phyloP scores from a whole-genome alignment of 345 rosid species.

The Stellera chamaejasme region DNA sequence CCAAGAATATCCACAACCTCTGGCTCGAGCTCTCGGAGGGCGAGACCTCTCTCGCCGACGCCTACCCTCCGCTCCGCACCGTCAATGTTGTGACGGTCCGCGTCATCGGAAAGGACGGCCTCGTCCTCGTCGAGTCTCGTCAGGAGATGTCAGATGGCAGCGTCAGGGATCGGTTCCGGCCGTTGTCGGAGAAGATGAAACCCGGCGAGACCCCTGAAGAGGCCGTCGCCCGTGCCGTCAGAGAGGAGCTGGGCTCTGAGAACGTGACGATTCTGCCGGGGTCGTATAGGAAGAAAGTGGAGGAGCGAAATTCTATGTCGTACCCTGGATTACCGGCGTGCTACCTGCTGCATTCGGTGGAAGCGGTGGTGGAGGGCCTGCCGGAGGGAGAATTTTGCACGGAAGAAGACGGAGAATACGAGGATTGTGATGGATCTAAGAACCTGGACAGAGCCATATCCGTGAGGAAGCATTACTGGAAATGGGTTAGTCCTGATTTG shows the following conservation, averaged over 20 bases:
- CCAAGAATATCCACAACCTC: slow-evolving; percentile 94
- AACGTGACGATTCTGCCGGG: slow-evolving; percentile 44
- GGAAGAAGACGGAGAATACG: slow-evolving; percentile 58
- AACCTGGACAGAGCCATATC: slow-evolving; percentile 50
- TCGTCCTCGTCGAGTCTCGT: slow-evolving; percentile 52
- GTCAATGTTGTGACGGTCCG: slow-evolving; percentile 66
- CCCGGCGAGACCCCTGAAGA: slow-evolving; percentile 55
- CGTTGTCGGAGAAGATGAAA: slow-evolving; percentile 90
- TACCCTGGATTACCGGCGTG: slow-evolving; percentile 86
- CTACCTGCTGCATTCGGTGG: slow-evolving; percentile 61
- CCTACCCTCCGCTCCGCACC: slow-evolving; percentile 67
- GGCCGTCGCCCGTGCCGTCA: slow-evolving; percentile 60
- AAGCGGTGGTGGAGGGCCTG: slow-evolving; percentile 65
- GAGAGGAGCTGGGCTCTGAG: slow-evolving; percentile 73
- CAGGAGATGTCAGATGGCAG: slow-evolving; percentile 84
- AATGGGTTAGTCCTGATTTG: slow-evolving; percentile 67
- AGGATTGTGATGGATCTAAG: slow-evolving; percentile 25
- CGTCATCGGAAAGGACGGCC: slow-evolving; percentile 30
- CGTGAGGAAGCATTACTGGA: slow-evolving; percentile 78
- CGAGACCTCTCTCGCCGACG: slow-evolving; percentile 58
- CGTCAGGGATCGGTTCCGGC: slow-evolving; percentile 52
- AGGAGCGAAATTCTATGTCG: slow-evolving; percentile 63
- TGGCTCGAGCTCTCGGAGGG: slow-evolving; percentile 91
- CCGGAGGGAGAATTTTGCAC: slow-evolving; percentile 81
- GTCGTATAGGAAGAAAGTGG: slow-evolving; percentile 44